phyloP scores from a whole-genome alignment of 352 stramenopile species.

The Phytophthora palmivora region DNA sequence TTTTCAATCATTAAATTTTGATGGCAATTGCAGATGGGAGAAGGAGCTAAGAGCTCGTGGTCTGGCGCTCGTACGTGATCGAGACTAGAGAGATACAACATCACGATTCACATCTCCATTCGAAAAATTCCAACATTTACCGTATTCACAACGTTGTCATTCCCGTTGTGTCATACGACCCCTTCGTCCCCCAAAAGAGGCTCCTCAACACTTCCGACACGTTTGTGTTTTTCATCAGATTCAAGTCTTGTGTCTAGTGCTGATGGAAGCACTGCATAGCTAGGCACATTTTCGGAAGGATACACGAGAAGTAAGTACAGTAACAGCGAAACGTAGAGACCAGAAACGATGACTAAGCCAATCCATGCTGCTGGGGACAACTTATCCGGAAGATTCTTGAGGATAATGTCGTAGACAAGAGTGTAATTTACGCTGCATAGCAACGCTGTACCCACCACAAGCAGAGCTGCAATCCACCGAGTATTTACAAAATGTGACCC shows the following conservation, averaged over 20 bases:
- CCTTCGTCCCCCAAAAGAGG: conserved; percentile 22
- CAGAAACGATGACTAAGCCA: conserved; percentile 21
- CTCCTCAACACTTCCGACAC: conserved; percentile 14
- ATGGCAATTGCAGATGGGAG: conserved; percentile 62
- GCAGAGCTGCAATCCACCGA: conserved; percentile 35
- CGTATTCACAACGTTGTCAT: background rate
- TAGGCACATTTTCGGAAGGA: conserved; percentile 31
- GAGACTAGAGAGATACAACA: conserved; percentile 44
- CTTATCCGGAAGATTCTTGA: conserved; percentile 42
- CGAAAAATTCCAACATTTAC: background rate
- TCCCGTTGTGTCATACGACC: conserved; percentile 9
- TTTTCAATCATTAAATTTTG: background rate
- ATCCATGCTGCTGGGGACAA: conserved; percentile 30
- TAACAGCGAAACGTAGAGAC: conserved; percentile 52
- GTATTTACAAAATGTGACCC: conserved; percentile 62
- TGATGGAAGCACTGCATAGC: conserved; percentile 6
- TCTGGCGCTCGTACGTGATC: conserved; percentile 70
- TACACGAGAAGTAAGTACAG: conserved; percentile 68
- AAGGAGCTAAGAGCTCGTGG: conserved; percentile 71
- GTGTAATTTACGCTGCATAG: conserved; percentile 72
- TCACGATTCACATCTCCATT: conserved; percentile 3
- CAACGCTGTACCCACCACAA: conserved; percentile 52
- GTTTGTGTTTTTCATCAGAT: conserved; percentile 4
- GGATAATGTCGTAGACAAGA: conserved; percentile 61
- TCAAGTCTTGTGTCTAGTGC: background rate